A percentile compares a stretch with the other conserved stretches of the same genome.
These are phyloP conservation scores for Lasiodiplodia sp. DNA, from an alignment of 2,329 filamentous ascomycete genomes.

Conservation along the genomic window DNA sequence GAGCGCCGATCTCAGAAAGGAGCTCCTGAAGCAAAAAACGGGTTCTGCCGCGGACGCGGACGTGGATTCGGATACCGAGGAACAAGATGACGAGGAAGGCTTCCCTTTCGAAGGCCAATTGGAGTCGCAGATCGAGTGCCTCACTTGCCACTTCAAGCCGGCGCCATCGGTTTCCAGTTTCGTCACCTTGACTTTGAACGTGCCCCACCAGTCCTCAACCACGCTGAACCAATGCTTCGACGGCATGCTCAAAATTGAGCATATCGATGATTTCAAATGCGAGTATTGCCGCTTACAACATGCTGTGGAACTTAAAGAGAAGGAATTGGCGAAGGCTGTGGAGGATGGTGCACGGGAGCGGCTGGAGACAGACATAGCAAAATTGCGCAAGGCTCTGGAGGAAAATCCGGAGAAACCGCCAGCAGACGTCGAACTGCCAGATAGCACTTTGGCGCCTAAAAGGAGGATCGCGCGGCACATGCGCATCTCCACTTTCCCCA, in stretches of 20 bases:
- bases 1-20: constrained; percentile 33
- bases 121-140: constrained; percentile 94
- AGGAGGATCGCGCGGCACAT: constrained; percentile 87
- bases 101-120: constrained; percentile 93
- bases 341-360: constrained; percentile 50
- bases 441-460: constrained; percentile 76
- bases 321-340: constrained; percentile 60
- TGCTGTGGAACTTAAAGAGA: constrained; percentile 70
- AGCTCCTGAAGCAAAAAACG: constrained; percentile 34
- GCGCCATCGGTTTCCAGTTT: constrained; percentile 84
- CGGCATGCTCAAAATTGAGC: constrained; percentile 90
- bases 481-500: constrained; percentile 85
- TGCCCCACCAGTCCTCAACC: constrained; percentile 80
- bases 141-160: constrained; percentile 88
- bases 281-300: constrained; percentile 90
- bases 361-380: constrained; percentile 67
- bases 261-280: constrained; percentile 96
- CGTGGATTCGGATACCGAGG: constrained; percentile 36
- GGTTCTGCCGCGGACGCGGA: constrained; percentile 29
- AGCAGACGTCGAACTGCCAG: constrained; percentile 75
- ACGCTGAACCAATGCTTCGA: constrained; percentile 90
- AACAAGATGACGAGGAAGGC: constrained; percentile 65
- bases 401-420: constrained; percentile 81
- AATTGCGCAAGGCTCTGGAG: constrained; percentile 74
- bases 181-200: constrained; percentile 89